Evolutionary conservation across 169 alveolate genomes (phyloP), one percentile per base, ranked within the genome.

Genomic region (Cryptosporidium muris): DNA sequence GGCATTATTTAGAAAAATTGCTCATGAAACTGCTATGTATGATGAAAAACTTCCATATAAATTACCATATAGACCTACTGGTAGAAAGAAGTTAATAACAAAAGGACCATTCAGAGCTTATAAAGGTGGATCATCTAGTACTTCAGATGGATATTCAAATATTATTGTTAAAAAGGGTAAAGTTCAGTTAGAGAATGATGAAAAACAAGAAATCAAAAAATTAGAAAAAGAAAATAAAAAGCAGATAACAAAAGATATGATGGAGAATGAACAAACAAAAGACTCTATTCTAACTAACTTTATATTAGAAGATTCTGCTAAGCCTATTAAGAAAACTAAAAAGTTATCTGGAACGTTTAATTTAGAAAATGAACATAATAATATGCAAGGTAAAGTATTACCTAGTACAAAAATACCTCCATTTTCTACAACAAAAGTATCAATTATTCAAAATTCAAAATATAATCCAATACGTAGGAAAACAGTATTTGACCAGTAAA

Each of bases 1-100:
- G 48, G 85, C 85, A 16, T 43, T 74, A 63, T 74, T 74, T 58
- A 63, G 85, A 6, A 74, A 74, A 25, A 74, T 74, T 56, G 60
- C 60, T 56, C 56, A 60, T 40, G 74, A 74, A 62, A 74, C 85
- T 11, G 85, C 85, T 7, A 64, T 43, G 37, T 58, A 74, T 45
- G 60, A 74, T 60, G 85, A 74, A 47, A 74, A 74, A 14, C 85
- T 58, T 7, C 65, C 56, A 7, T 74, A 74, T n/a, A 74, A 60
- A 16, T 47, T 74, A 9, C 85, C 85, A 42, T 68, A 74, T 51
- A 74, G 85, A 9, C 74, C 85, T 16, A 54, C 51, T 1, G 66
- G 64, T 1, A 54, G 56, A 11, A 74, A 54, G 6, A 8, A n/a
- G 25, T 64, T 74, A 6, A 66, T 68, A 58, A 48, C 25, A 37